Evolutionary conservation across 2,329 filamentous ascomycete genomes (phyloP).

Genomic region (Aureobasidium zeae): DNA sequence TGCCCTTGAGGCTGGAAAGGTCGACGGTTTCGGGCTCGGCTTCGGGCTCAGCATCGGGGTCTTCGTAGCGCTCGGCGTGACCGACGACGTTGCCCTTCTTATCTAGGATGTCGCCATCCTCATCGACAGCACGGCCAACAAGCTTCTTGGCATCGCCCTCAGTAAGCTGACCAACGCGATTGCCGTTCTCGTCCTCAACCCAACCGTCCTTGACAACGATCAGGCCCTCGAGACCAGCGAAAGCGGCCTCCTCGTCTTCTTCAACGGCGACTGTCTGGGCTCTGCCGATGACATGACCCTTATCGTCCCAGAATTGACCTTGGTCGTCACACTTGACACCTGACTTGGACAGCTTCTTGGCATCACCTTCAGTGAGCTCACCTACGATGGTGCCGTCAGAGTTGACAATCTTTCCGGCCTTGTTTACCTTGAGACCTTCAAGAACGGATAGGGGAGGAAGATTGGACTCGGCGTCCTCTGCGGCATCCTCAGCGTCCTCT

Average conservation of each 20-base stretch:
- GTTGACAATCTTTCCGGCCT: conserved; percentile 43
- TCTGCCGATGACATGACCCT: conserved; percentile 43
- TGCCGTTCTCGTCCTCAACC: conserved; percentile 43
- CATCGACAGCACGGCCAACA: conserved; percentile 41
- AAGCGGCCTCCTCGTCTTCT: conserved; percentile 41
- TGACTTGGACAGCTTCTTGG: conserved; percentile 45
- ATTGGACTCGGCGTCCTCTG: conserved; percentile 27
- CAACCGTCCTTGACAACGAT: conserved; percentile 41
- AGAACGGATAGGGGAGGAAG: conserved; percentile 42
- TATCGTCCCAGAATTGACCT: conserved; percentile 46
- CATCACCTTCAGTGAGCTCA: conserved; percentile 42
- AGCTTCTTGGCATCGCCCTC: conserved; percentile 45
- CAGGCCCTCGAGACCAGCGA: conserved; percentile 43
- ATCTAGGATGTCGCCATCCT: conserved; percentile 45
- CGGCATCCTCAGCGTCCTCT: conserved; percentile 25
- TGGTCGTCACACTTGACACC: conserved; percentile 37
- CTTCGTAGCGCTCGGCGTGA: conserved; percentile 48
- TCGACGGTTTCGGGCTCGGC: conserved; percentile 35
- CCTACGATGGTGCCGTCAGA: conserved; percentile 39
- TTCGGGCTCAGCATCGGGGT: conserved; percentile 54
- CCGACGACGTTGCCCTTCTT: conserved; percentile 46
- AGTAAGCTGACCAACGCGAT: conserved; percentile 40
- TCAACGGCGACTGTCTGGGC: conserved; percentile 40
- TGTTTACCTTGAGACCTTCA: conserved; percentile 42
- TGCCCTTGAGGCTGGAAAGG: conserved; percentile 38